Base-by-base conservation (phyloP, 345 rosid genomes). In the Lumnitzera racemosa region DNA sequence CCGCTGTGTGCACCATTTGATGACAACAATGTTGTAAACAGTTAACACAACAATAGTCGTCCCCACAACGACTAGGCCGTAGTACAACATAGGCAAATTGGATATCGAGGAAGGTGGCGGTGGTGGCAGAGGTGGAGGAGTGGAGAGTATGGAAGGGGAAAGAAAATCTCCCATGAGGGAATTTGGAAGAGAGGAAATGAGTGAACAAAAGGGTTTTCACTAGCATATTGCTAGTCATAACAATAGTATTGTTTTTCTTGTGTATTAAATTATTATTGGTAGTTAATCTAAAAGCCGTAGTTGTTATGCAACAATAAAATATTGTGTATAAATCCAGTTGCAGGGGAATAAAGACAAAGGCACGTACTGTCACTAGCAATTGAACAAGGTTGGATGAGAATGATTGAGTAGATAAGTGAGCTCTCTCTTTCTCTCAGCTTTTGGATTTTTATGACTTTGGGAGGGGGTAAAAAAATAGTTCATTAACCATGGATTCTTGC, bases 21-120 rank as follows among this genome's bases (percentile, higher is more conserved):
- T 65, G 58, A 76, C 49, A 58, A 73, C 46, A 41, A 79, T 57
- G 62, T 73, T 79, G 67, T 75, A 79, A 3, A 65, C 1, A 52
- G 70, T 74, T 1, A 79, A 64, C 4, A 65, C 63, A 11, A 70
- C 2, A 2, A 70, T 80, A 0, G 80, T 72, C 9, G 76, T 50
- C 23, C 76, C 80, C 16, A 70, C 73, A 23, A 76, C 75, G 11
- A 55, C 61, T 0, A 84, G 74, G 56, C 83, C 80, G 15, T 79
- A 79, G 48, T 81, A 84, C 13, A 79, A 64, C 80, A 77, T 79
- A 56, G 80, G 70, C 61, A 77, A 15, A 59, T 65, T 68, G 16
- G 73, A 56, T 43, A 59, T 74, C 0, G 55, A 13, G 1, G 63
- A 25, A 0, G 70, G 72, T 0, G 70, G 74, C 2, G 63, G 62